Evolutionary conservation across 2,329 filamentous ascomycete species (phyloP), one percentile per base, ranked within the genome.

Genomic region (Clonostachys rosea): DNA sequence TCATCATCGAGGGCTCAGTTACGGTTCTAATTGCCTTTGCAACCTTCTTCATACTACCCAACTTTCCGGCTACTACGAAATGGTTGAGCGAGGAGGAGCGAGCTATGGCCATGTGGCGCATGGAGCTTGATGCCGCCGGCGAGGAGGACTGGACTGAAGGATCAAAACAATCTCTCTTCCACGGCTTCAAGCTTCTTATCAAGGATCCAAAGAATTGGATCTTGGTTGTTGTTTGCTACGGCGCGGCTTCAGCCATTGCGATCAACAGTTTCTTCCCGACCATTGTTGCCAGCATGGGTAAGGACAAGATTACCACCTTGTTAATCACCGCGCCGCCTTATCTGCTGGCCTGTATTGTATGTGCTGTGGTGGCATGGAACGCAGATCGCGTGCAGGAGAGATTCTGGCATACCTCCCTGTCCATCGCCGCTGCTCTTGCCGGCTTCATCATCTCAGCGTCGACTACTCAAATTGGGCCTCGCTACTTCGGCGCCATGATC

Each of bases 1-100:
- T 87, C 59, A 84, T 87, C 43, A 78, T 87, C 8, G 82, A 87
- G 59, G 84, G 84, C 13, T 68, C 71, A 2, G 71, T 62, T 7
- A 61, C 60, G 1, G 56, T 62, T 10, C 48, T 60, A 7, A 39
- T 63, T 9, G 9, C 44, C 1, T 56, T 59, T 5, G 63, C 54
- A 46, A 63, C 62, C 30, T 17, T 62, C 17, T 70, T 78, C 42
- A 65, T 79, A 42, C 55, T 64, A 2, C 61, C 61, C 2, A 59
- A 62, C 13, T 73, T 42, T 65, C 75, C 60, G 5, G 70, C 70
- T 30, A 75, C 74, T 2, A 62, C 71, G 1, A 57, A 63, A 10
- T 61, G 59, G 39, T 59, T 79, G 17, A 65, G 66, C 4, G 70
- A 70, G 2, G 70, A 72, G 40, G 72, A 70, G 58, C 69, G 70